Evolutionary conservation across 2,329 filamentous ascomycete species (phyloP).

Genomic region (Mycogone perniciosa): DNA sequence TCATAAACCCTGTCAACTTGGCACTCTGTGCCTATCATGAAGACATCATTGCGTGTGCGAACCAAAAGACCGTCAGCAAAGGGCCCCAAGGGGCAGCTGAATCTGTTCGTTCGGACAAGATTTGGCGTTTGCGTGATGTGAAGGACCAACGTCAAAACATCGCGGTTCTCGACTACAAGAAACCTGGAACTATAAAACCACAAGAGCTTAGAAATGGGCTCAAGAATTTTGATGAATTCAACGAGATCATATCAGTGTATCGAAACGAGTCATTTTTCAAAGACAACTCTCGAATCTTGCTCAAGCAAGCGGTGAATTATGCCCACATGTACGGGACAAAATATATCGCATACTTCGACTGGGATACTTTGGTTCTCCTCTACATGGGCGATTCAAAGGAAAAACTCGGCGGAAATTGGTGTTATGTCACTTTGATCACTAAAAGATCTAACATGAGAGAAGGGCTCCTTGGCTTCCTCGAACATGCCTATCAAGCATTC

Average conservation of each 20-base stretch:
- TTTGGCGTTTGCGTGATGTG: neutral
- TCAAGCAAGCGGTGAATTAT: conserved; percentile 5
- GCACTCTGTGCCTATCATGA: neutral
- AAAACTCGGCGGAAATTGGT: neutral
- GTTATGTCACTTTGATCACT: neutral
- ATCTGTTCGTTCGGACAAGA: neutral
- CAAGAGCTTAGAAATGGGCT: neutral
- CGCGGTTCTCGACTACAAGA: neutral
- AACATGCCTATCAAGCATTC: neutral
- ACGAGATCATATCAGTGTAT: neutral
- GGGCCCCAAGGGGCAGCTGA: neutral
- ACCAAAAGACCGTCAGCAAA: neutral
- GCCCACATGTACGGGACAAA: conserved; percentile 1
- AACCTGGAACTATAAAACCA: neutral
- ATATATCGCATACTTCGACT: conserved; percentile 8
- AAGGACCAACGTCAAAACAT: neutral
- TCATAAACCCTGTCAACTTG: neutral
- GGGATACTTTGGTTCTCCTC: conserved; percentile 3
- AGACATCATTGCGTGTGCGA: neutral
- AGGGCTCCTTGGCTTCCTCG: conserved; percentile 7
- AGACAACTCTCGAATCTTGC: neutral
- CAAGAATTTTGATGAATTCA: neutral
- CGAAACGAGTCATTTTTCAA: neutral
- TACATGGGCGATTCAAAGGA: neutral
- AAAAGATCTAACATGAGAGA: neutral